Evolutionary conservation across 495 filamentous ascomycete species (phyloP), one percentile per base, ranked within the genome.

Genomic region (Astrothelium macrocarpum): DNA sequence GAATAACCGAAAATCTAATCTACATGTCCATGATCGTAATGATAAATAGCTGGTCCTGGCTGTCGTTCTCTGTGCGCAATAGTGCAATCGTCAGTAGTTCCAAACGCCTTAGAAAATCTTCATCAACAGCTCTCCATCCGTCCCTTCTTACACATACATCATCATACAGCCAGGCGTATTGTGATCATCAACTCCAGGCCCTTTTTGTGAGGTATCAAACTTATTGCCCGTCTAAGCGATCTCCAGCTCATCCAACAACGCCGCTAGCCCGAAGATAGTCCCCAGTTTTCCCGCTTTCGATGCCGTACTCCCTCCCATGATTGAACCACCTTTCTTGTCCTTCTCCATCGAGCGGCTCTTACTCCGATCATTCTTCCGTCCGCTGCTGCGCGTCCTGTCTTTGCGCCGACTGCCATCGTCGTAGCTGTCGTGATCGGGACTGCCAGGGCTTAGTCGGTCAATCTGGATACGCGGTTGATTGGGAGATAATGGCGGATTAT

Each of bases 271-370:
- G 25, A 56, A 56, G 25, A 56, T 56, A 2, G 49, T 56, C 25
- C 49, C 49, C 49, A 56, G 49, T 20, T 56, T 56, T 16, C 49
- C 49, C 25, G 49, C 49, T 28, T 56, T 56, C 49, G 12, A 11
- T 29, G 49, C 49, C 7, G 49, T 20, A 16, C 25, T 56, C 20
- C 23, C n/a, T 9, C 49, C 25, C 12, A 20, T 26, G 7, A 26
- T 29, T 9, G 49, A 3, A 26, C 11, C 9, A 28, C 49, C 25
- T 25, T 56, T 56, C 25, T 29, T 26, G 5, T 56, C 49, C 25
- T 56, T 56, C 49, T 56, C 49, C 9, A 29, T 16, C 25, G 49
- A 56, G 11, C 49, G 20, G 49, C 49, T 56, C 49, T 56, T 56
- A 16, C 49, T 56, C 25, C 49, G n/a, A 29, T 56, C 49, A 20